These are phyloP conservation scores for Russula griseocarnosa DNA, from an alignment of 768 basidiomycete genomes.

Conservation along the genomic window DNA sequence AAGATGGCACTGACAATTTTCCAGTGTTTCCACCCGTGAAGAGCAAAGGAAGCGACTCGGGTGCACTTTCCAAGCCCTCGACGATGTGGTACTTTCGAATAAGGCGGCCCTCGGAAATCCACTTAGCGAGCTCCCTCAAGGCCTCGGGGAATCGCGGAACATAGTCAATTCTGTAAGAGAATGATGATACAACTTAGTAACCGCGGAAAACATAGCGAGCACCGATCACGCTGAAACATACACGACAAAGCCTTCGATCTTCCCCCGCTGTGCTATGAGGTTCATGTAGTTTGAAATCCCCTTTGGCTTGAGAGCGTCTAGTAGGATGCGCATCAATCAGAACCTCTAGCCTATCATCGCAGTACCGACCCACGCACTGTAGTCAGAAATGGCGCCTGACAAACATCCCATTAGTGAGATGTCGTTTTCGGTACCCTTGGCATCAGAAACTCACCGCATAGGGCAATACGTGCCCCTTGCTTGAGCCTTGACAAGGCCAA, in stretches of 20 bases:
- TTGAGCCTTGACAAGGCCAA: slow-evolving; percentile 71
- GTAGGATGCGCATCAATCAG: too few relatives aligned
- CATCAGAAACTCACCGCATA: slow-evolving; percentile 60
- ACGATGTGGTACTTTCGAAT: slow-evolving; percentile 80
- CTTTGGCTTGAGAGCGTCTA: slow-evolving; percentile 57
- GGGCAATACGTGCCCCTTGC: slow-evolving; percentile 65
- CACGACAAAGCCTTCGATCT: slow-evolving; percentile 82
- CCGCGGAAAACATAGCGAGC: background rate
- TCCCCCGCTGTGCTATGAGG: slow-evolving; percentile 73
- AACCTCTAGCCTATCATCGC: background rate
- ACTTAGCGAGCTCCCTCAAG: slow-evolving; percentile 50
- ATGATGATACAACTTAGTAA: background rate
- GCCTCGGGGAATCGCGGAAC: slow-evolving; percentile 54
- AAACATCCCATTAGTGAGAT: background rate
- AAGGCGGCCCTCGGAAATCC: slow-evolving; percentile 61
- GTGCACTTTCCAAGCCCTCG: slow-evolving; percentile 70
- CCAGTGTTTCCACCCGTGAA: slow-evolving; percentile 77
- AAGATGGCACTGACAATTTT: slow-evolving; percentile 49
- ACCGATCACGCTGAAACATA: slow-evolving; percentile 37
- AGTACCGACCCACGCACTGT: slow-evolving; percentile 49
- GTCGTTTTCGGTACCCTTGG: slow-evolving; percentile 7
- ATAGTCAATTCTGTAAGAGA: slow-evolving; percentile 64
- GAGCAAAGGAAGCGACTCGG: slow-evolving; percentile 62
- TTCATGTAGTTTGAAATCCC: slow-evolving; percentile 64
- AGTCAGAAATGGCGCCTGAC: slow-evolving; percentile 77